These are phyloP conservation scores for Erysiphe pulchra DNA, from an alignment of 2,329 filamentous ascomycete genomes.

Conservation along the genomic window DNA sequence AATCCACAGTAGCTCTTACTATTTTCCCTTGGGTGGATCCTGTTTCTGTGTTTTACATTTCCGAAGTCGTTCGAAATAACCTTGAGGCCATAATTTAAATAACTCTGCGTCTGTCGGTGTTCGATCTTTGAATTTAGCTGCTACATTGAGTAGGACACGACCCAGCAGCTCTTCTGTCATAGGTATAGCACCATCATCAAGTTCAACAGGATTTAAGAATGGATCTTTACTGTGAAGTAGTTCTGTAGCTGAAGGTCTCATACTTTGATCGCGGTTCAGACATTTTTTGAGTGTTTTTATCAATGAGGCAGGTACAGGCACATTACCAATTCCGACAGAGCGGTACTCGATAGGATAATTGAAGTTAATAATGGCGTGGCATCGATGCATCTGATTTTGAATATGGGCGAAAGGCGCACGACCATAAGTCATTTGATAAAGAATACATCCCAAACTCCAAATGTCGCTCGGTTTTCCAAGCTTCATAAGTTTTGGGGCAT, in stretches of 20 bases:
- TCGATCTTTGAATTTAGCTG: conserved; percentile 28
- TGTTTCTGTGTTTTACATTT: conserved; percentile 6
- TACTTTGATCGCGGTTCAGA: conserved; percentile 32
- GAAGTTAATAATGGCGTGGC: conserved; percentile 66
- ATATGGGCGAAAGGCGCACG: conserved; percentile 88
- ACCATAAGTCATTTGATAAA: conserved; percentile 98
- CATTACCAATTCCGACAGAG: conserved; percentile 38
- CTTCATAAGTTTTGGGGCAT: conserved; percentile 57
- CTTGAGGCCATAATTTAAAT: conserved; percentile 28
- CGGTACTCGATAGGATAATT: conserved; percentile 49
- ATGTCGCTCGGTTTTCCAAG: conserved; percentile 88
- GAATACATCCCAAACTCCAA: conserved; percentile 86
- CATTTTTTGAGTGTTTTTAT: conserved; percentile 36
- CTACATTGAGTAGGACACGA: conserved; percentile 36
- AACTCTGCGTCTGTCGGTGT: conserved; percentile 32
- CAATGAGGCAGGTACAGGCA: conserved; percentile 30
- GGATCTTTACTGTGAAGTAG: conserved; percentile 31
- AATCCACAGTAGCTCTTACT: too few species aligned
- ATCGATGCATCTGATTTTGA: conserved; percentile 59
- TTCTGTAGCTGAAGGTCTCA: conserved; percentile 37
- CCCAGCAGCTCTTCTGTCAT: conserved; percentile 36
- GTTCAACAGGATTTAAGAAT: conserved; percentile 36
- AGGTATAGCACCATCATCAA: conserved; percentile 25
- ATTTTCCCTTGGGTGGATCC: too few species aligned
- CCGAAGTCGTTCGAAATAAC: conserved; percentile 32